Percentiles rank a stretch among this genome's conserved stretches.
Evolutionary conservation across 495 filamentous ascomycete species (phyloP).

Genomic region (Pyrenopolyporus hunteri): DNA sequence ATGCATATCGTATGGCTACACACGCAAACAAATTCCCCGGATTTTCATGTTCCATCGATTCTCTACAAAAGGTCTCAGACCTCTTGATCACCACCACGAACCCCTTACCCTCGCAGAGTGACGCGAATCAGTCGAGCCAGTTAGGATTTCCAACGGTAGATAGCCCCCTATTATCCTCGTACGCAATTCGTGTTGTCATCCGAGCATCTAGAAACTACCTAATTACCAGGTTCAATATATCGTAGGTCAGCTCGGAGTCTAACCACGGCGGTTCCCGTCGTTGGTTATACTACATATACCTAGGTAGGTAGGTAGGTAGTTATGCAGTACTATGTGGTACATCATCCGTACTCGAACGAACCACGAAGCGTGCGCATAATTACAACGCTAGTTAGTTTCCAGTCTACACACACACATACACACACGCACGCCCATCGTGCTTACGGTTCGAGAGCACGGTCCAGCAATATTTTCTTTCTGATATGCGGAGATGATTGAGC

Average conservation of each 20-base stretch:
- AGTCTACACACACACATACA: neutral
- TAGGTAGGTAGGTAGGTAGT: too few species aligned
- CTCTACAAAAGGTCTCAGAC: neutral
- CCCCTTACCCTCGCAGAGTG: neutral
- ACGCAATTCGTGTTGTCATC: too few species aligned
- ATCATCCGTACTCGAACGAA: too few species aligned
- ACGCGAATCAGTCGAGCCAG: too few species aligned
- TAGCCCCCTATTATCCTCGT: too few species aligned
- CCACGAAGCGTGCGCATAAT: too few species aligned
- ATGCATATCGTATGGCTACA: neutral
- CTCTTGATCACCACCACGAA: too few species aligned
- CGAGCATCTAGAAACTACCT: too few species aligned
- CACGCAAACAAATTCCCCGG: neutral
- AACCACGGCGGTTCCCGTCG: neutral
- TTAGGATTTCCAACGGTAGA: neutral
- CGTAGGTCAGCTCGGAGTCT: neutral
- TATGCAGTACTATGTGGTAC: too few species aligned
- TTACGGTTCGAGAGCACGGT: constrained; percentile 4
- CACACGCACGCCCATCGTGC: neutral
- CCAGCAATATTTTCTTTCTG: constrained; percentile 14
- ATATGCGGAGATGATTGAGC: constrained; percentile 30
- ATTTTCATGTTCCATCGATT: neutral
- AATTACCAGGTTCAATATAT: too few species aligned
- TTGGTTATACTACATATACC: neutral
- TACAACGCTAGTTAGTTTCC: neutral